Evolutionary conservation across 78 protist genomes (phyloP), one percentile per base, ranked within the genome.

Genomic region (Dictyostelium capitatum): DNA sequence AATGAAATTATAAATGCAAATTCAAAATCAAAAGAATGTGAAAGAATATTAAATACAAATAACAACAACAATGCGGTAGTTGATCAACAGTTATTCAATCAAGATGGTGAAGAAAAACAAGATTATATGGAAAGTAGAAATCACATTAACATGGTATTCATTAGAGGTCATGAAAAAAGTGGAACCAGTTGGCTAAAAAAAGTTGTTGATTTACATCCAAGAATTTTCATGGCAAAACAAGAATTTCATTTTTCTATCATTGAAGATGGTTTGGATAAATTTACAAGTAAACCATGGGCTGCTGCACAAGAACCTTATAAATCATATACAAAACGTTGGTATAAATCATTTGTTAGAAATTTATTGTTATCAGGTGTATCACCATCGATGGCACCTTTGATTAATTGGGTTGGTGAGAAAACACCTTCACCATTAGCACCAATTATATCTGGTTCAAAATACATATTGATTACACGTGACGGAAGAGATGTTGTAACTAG

Each of bases 141-240:
- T 14, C 93, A 87, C 50, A 87, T 87, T 50, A 73, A 73, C 20
- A 20, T 87, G 73, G 19, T 87, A 23, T 87, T 87, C 65, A 30
- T 87, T 32, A 77, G 93, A 72, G 93, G 93, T 41, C 93, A 87
- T 32, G 93, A 87, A 37, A 87, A 87, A 46, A 59, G 79, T 17
- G 93, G 93, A 5, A 87, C 93, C 1, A 75, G 83, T 48, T 87
- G 93, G 93, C 37, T 87, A 19, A 87, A 87, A 43, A 87, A 87
- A 37, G 84, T 87, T 15, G 14, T 87, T 4, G 51, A 65, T 50
- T 37, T 87, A 32, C 93, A 87, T 51, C 93, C 93, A 30, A 74
- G 93, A 65, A 77, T 87, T 2, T 50, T 51, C 14, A 15, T 87
- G 57, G 79, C 72, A 19, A 82, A 32, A 51, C 67, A 87, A 25